These are phyloP conservation scores for Prunus campanulata DNA, from an alignment of 306 rosid species.

Conservation along the genomic window DNA sequence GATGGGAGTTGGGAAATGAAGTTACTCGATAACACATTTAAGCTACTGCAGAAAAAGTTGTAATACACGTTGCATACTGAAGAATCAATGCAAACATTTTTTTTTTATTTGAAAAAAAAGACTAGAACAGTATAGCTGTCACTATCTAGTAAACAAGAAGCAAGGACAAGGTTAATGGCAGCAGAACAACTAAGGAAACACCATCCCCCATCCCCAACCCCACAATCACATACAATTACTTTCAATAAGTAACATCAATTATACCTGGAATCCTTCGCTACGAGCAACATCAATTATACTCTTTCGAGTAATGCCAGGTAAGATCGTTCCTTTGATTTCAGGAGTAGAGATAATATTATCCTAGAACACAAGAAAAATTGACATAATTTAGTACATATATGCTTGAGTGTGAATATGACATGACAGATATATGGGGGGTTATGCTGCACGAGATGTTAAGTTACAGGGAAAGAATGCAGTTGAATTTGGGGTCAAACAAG, in stretches of 20 bases:
- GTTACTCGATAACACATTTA: not conserved
- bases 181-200: conserved; percentile 6
- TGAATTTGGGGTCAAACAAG: not conserved
- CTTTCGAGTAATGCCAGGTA: conserved; percentile 96
- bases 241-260: conserved; percentile 17
- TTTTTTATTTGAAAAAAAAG: too few species aligned
- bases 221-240: not conserved
- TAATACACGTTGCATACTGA: not conserved
- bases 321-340: conserved; percentile 82
- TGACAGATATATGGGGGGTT: not conserved
- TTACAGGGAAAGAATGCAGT: not conserved
- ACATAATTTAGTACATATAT: not conserved
- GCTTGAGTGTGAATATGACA: not conserved
- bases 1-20: conserved; percentile 1
- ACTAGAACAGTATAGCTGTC: not conserved
- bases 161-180: not conserved
- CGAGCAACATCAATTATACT: conserved; percentile 92
- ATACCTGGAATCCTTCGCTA: conserved; percentile 89
- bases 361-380: conserved; percentile 38
- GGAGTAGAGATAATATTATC: conserved; percentile 80
- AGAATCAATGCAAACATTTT: not conserved
- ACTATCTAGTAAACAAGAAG: conserved; percentile 8
- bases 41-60: not conserved
- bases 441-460: not conserved
- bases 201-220: not conserved